Conservation (phyloP, 192 early-diverging fungal genomes). For the Linnemannia hyalina region DNA sequence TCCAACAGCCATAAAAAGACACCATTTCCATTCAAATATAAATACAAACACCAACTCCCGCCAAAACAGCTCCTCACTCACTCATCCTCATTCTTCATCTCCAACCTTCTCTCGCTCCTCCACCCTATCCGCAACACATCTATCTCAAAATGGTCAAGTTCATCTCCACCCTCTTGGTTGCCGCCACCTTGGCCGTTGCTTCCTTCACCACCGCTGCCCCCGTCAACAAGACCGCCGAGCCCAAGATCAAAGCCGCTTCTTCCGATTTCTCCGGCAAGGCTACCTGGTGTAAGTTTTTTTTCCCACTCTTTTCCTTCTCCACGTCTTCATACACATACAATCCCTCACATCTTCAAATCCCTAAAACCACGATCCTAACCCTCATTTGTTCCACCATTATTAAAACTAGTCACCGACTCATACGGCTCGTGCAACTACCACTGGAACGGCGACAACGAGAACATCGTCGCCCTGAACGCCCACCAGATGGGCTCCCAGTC, state of each 20-base stretch:
- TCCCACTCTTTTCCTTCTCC: not conserved
- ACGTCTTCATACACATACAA: not conserved
- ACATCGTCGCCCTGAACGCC: conserved; percentile 57
- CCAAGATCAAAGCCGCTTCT: conserved; percentile 15
- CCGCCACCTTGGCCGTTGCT: conserved; percentile 20
- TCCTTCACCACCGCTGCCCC: conserved; percentile 7
- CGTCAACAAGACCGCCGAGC: conserved; percentile 17
- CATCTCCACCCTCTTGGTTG: conserved; percentile 10
- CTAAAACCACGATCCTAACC: not conserved
- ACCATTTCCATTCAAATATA: not conserved
- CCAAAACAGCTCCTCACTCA: not conserved
- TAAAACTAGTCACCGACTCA: conserved; percentile 24
- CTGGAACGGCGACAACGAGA: conserved; percentile 41
- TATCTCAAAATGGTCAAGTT: conserved; percentile 38
- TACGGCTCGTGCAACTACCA: conserved; percentile 48
- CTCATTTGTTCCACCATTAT: not conserved
- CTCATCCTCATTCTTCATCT: not conserved
- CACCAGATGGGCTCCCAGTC: conserved; percentile 53
- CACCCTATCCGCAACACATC: not conserved
- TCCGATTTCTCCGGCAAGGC: conserved; percentile 36
- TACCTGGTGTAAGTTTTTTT: conserved; percentile 51
- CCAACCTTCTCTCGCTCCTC: not conserved
- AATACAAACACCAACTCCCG: not conserved
- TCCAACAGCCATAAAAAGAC: not conserved
- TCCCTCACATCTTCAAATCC: too few relatives aligned